Conservation (phyloP, 2,329 filamentous ascomycete genomes). For the Fusarium neocosmosporiellum region DNA sequence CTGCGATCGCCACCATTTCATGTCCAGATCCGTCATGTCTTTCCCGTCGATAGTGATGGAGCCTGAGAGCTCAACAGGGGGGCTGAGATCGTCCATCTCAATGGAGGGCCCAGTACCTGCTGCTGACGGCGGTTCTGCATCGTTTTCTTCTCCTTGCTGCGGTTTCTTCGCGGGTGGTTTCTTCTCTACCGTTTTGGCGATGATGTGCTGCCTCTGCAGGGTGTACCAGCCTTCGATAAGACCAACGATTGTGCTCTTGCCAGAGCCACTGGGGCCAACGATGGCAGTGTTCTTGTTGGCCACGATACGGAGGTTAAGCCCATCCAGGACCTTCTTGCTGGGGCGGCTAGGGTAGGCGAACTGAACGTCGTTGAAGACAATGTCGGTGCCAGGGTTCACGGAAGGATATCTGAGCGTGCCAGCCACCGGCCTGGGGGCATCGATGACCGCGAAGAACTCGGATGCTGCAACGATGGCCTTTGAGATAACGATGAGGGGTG, state of each 20-base stretch:
- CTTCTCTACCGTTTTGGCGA: too few relatives aligned
- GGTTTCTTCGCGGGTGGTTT: too few relatives aligned
- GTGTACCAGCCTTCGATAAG: conserved; percentile 74
- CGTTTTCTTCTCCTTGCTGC: too few relatives aligned
- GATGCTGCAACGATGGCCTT: conserved; percentile 45
- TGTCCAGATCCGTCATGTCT: conserved; percentile 41
- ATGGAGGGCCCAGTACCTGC: too few relatives aligned
- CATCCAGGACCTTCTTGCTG: conserved; percentile 66
- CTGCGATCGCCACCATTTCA: conserved; percentile 45
- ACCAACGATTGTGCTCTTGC: conserved; percentile 76
- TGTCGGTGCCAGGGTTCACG: conserved; percentile 23
- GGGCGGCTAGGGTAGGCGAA: conserved; percentile 75
- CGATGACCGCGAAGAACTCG: conserved; percentile 49
- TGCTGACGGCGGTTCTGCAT: too few relatives aligned
- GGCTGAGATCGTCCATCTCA: too few relatives aligned
- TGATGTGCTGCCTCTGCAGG: too few relatives aligned
- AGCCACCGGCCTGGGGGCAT: conserved; percentile 10
- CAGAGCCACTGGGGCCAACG: conserved; percentile 71
- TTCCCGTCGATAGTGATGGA: conserved; percentile 43
- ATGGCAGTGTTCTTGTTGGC: conserved; percentile 73
- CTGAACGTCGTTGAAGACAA: conserved; percentile 61
- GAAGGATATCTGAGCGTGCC: conserved; percentile 36
- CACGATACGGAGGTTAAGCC: conserved; percentile 63
- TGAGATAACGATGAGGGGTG: conserved; percentile 48
- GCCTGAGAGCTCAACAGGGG: conserved; percentile 21